Percentiles rank a stretch among this genome's conserved stretches.
These are phyloP conservation scores for Rhizophagus prolifer DNA, from an alignment of 192 early-diverging fungal species.

Conservation along the genomic window DNA sequence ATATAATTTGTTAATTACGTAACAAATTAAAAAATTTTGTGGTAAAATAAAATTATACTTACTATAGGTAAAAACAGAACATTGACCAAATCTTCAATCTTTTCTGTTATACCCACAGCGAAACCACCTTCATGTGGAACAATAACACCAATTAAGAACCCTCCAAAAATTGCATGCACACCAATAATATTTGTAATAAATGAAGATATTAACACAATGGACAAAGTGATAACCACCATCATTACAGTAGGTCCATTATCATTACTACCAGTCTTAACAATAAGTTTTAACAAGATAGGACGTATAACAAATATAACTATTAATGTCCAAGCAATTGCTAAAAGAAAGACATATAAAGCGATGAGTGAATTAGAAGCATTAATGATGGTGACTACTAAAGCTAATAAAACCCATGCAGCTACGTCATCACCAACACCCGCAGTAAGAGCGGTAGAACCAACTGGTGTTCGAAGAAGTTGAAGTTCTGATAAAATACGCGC, in stretches of 20 bases:
- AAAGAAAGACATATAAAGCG: constrained; percentile 82
- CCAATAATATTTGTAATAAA: constrained; percentile 87
- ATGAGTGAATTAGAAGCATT: constrained; percentile 69
- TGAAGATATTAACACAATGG: constrained; percentile 69
- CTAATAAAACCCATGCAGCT: constrained; percentile 79
- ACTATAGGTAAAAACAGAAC: constrained; percentile 86
- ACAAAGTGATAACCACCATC: constrained; percentile 72
- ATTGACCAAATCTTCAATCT: constrained; percentile 87
- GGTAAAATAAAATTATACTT: constrained; percentile 26
- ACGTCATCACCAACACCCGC: constrained; percentile 87
- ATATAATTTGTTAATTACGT: not conserved
- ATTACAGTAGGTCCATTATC: constrained; percentile 54
- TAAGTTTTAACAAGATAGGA: constrained; percentile 59
- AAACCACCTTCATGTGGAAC: constrained; percentile 87
- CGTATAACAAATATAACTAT: constrained; percentile 68
- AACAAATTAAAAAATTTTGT: not conserved
- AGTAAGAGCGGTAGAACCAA: constrained; percentile 80
- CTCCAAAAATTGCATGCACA: constrained; percentile 93
- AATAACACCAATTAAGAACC: constrained; percentile 83
- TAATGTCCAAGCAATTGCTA: constrained; percentile 65
- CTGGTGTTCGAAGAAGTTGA: constrained; percentile 78
- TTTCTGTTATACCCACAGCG: constrained; percentile 83
- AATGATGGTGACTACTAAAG: constrained; percentile 84
- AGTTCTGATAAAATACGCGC: constrained; percentile 90
- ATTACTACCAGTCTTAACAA: constrained; percentile 48